Base-by-base conservation (phyloP, 306 rosid genomes). In the Phaseolus lunatus region DNA sequence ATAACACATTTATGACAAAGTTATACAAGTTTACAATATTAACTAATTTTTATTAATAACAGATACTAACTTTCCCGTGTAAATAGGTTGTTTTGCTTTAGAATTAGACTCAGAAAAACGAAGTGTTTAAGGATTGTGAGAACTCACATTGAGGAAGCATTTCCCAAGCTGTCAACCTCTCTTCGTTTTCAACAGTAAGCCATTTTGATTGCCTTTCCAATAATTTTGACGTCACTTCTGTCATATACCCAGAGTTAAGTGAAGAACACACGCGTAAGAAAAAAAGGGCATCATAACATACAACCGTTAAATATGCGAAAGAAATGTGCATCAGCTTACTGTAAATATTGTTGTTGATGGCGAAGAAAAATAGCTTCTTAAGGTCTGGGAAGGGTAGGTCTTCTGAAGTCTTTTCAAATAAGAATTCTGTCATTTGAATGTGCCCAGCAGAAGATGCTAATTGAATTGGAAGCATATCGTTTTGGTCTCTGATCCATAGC, bases 381-480 rank as follows among this genome's bases (percentile, higher is more conserved):
- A 64, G 49, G 24, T 63, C 72, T 29, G 50, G 53, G 45, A 27
- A 48, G 23, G 72, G 27, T 22, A 63, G 16, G 79, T 75, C 35
- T 2, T 75, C 24, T 45, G 1, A 16, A 64, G 33, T 13, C 29
- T 9, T 41, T 8, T 33, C 1, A 48, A 62, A 64, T 12, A 76
- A 48, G 6, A 76, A 76, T 11, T 64, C 2, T 9, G 44, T 59
- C 72, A 63, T 62, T 2, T 0, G 41, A 48, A 9, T 4, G 48
- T 76, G 80, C 1, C 80, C 80, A 13, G 80, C 44, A 43, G 58
- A 63, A 12, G 80, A 48, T 48, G 80, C 72, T 47, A 76, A 63
- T 48, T 76, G 72, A 63, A 76, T 76, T 49, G 80, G 80, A 0
- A 76, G 15, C 24, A 63, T 31, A 7, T 44, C 2, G 3, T 74